Evolutionary conservation across 805 yeast genomes (phyloP).

Genomic region (Spathaspora girioi): DNA sequence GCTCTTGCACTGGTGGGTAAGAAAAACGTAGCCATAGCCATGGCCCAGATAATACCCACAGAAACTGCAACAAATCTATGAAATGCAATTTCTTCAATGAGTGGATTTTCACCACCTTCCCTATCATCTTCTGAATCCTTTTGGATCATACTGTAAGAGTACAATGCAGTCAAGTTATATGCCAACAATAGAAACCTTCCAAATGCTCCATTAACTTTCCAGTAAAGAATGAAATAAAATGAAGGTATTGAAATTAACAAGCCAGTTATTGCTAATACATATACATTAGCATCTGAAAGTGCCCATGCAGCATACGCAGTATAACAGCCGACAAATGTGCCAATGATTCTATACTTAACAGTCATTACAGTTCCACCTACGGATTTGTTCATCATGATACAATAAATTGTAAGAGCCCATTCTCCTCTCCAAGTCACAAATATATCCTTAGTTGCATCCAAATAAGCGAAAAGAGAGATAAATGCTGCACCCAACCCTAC

Average conservation of each 20-base stretch:
- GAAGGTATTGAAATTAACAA: slow-evolving; percentile 46
- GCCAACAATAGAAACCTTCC: slow-evolving; percentile 72
- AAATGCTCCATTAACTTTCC: slow-evolving; percentile 62
- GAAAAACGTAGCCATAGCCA: slow-evolving; percentile 59
- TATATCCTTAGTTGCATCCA: slow-evolving; percentile 47
- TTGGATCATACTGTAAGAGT: slow-evolving; percentile 64
- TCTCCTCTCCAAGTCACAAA: slow-evolving; percentile 74
- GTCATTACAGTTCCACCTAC: slow-evolving; percentile 83
- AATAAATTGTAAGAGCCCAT: slow-evolving; percentile 80
- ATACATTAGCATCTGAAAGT: slow-evolving; percentile 51
- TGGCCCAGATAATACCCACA: slow-evolving; percentile 74
- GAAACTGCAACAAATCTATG: slow-evolving; percentile 74
- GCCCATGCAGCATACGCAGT: slow-evolving; percentile 61
- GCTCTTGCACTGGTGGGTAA: slow-evolving; percentile 76
- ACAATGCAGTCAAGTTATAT: slow-evolving; percentile 73
- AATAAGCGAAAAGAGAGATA: slow-evolving; percentile 64
- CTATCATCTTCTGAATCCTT: slow-evolving; percentile 55
- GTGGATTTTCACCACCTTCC: slow-evolving; percentile 69
- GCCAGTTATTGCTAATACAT: slow-evolving; percentile 49
- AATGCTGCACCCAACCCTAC: slow-evolving; percentile 75
- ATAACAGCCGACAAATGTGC: slow-evolving; percentile 70
- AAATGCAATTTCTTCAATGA: slow-evolving; percentile 69
- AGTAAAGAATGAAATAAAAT: slow-evolving; percentile 57
- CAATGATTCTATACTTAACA: slow-evolving; percentile 66
- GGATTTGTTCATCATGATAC: slow-evolving; percentile 81